These are phyloP conservation scores for Toxicodendron radicans DNA, from an alignment of 345 rosid genomes.

Conservation along the genomic window DNA sequence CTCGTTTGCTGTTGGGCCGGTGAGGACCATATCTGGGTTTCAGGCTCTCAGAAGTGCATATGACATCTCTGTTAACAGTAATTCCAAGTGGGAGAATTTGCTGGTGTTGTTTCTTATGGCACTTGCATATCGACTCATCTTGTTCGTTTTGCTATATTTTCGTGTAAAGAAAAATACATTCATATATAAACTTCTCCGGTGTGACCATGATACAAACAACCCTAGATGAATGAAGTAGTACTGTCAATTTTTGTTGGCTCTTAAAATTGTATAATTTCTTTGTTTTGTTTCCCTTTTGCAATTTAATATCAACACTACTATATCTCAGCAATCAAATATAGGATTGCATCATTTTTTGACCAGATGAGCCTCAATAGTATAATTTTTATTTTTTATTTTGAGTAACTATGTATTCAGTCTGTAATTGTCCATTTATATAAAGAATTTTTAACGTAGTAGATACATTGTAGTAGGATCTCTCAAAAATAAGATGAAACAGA, in stretches of 20 bases:
- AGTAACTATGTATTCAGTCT: too few relatives aligned
- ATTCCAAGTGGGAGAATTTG: constrained; percentile 87
- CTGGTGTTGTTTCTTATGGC: constrained; percentile 80
- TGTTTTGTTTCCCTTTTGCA: constrained; percentile 15
- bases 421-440: too few relatives aligned
- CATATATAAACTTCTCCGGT: constrained; percentile 32
- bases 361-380: too few relatives aligned
- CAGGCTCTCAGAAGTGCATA: constrained; percentile 73
- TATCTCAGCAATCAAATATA: neutral
- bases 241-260: constrained; percentile 9
- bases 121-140: constrained; percentile 65
- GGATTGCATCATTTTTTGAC: neutral
- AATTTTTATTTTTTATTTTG: too few relatives aligned
- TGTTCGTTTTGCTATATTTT: constrained; percentile 61
- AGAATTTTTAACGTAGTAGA: too few relatives aligned
- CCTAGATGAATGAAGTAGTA: constrained; percentile 38
- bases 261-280: constrained; percentile 7
- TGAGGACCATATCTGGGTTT: constrained; percentile 81
- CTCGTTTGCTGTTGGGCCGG: constrained; percentile 87
- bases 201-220: constrained; percentile 39
- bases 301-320: neutral
- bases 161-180: constrained; percentile 38
- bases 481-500: too few relatives aligned
- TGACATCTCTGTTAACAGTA: constrained; percentile 68
- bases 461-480: too few relatives aligned